Percentiles rank a stretch among this genome's conserved stretches.
phyloP scores from a whole-genome alignment of 441 rosid genomes.

The Erodium trifolium region DNA sequence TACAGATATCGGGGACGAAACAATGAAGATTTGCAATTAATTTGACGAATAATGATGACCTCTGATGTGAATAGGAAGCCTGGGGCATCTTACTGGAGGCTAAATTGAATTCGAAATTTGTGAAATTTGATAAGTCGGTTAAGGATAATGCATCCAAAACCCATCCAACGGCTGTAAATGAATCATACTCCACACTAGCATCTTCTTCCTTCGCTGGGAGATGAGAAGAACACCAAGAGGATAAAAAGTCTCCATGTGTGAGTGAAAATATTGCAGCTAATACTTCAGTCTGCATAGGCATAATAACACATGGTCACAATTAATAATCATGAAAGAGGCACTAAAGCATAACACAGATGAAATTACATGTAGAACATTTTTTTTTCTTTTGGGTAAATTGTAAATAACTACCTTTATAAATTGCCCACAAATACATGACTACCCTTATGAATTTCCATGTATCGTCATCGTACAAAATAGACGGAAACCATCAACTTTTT shows the following conservation, averaged over 20 bases:
- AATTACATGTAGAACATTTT: conserved; percentile 8
- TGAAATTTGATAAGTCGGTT: conserved; percentile 23
- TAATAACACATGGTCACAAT: conserved; percentile 20
- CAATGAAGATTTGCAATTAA: conserved; percentile 95
- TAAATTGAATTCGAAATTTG: conserved; percentile 43
- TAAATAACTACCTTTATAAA: too few relatives aligned
- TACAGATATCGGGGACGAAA: conserved; percentile 70
- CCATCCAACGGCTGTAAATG: conserved; percentile 73
- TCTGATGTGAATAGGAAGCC: conserved; percentile 78
- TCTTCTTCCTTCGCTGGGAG: conserved; percentile 83
- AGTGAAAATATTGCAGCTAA: conserved; percentile 81
- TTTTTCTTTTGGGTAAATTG: too few relatives aligned
- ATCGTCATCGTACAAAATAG: too few relatives aligned
- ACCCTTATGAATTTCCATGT: too few relatives aligned
- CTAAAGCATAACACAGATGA: conserved; percentile 11
- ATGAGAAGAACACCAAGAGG: conserved; percentile 85
- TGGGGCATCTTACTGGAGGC: conserved; percentile 52
- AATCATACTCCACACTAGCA: conserved; percentile 72
- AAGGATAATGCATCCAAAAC: conserved; percentile 49
- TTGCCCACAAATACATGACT: too few relatives aligned
- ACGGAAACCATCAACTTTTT: too few relatives aligned
- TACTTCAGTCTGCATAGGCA: conserved; percentile 62
- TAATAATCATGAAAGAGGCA: conserved; percentile 19
- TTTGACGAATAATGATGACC: conserved; percentile 85
- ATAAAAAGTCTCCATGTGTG: conserved; percentile 76